Percentiles rank a stretch among this genome's conserved stretches.
These are phyloP conservation scores for Heterobasidion parviporum DNA, from an alignment of 1,284 basidiomycete species.

Conservation along the genomic window DNA sequence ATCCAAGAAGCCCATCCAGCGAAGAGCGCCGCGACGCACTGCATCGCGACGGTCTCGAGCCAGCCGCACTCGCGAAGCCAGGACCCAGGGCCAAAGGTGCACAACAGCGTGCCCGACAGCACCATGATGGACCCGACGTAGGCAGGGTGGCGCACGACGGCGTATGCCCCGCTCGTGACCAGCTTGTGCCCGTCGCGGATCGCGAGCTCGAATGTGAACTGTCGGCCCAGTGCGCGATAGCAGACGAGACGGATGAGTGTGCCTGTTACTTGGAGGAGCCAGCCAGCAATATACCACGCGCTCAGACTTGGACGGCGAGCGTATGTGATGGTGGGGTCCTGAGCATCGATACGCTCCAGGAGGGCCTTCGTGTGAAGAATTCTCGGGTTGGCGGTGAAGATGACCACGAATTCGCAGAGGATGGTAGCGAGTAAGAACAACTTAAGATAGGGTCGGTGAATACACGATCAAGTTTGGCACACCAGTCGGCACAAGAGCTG, in stretches of 20 bases:
- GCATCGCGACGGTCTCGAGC: not conserved
- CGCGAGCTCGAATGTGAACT: slow-evolving; percentile 9
- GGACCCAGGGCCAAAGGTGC: not conserved
- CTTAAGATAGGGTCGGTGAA: no score
- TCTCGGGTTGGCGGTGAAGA: no score
- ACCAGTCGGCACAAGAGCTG: no score
- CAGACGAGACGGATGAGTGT: slow-evolving; percentile 1
- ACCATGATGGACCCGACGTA: slow-evolving; percentile 3
- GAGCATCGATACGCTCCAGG: no score
- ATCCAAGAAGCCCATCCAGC: no score
- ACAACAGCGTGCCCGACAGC: not conserved
- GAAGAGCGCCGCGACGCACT: no score
- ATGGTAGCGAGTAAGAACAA: no score
- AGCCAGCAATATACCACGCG: not conserved
- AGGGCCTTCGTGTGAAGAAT: no score
- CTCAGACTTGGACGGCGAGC: not conserved
- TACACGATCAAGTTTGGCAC: no score
- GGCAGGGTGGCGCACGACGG: slow-evolving; percentile 9
- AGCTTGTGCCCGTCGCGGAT: slow-evolving; percentile 7
- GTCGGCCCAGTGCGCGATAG: slow-evolving; percentile 6
- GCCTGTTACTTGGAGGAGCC: not conserved
- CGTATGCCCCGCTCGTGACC: slow-evolving; percentile 8
- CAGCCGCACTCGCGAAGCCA: not conserved
- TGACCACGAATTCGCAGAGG: no score
- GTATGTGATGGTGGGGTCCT: no score